Evolutionary conservation across 768 basidiomycete species (phyloP), one percentile per base, ranked within the genome.

Genomic region (Hypsizygus marmoreus): DNA sequence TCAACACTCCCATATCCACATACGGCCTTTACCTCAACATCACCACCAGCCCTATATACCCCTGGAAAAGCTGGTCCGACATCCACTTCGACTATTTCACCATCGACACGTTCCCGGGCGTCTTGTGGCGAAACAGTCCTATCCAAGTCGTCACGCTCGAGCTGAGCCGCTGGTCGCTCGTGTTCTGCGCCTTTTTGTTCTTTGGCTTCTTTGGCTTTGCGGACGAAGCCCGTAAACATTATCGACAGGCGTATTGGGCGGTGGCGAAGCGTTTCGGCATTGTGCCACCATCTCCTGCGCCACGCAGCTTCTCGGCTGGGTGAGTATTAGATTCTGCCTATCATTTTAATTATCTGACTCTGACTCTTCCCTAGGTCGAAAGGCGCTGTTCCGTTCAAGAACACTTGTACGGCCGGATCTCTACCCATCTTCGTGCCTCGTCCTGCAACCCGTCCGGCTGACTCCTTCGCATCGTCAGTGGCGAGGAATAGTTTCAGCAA

Each of bases 201-300:
- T 87, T 86, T 56, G 62, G 60, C n/a, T 79, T 82, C 69, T 87
- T 88, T 56, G 84, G 83, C 1, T 77, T 84, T 40, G 79, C 77
- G 8, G 72, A 75, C 19, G 85, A 86, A 57, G 82, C 84, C 20
- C 66, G 71, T 46, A 75, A 69, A 56, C 65, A 80, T 51, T 86
- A 86, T 55, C 63, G 68, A 8, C 57, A 60, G 5, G 71, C 67
- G 0, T 62, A 72, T 49, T 32, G 45, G 25, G 66, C 69, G 2
- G 66, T 79, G 19, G 67, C 72, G 30, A 72, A 71, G 54, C 61
- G 59, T 7, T 54, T 73, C 29, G 71, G 71, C 10, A 44, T 60
- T 45, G 60, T 30, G 64, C 59, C 40, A 57, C 50, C 47, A 19
- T n/a, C 30, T 9, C 11, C 17, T 6, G 14, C 30, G 12, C 26